phyloP scores from a whole-genome alignment of 2,329 filamentous ascomycete genomes.

The Coleophoma crateriformis region DNA sequence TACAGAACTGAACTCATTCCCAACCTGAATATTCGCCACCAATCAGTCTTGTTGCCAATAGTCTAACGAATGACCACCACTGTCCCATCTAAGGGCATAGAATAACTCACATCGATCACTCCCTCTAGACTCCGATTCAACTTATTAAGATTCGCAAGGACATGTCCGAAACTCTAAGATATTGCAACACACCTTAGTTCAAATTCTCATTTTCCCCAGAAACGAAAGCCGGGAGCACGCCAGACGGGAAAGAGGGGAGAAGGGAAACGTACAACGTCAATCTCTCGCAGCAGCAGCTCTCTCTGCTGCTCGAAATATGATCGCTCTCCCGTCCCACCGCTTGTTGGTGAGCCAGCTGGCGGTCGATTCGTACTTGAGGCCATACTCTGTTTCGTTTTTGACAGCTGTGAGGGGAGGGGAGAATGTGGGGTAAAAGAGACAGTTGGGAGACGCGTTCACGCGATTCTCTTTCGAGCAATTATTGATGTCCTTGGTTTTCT shows the following conservation, averaged over 20 bases:
- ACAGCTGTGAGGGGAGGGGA: no score
- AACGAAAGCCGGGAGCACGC: not conserved
- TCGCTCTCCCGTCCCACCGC: conserved; percentile 32
- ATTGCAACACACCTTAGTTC: not conserved
- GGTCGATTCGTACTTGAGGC: conserved; percentile 16
- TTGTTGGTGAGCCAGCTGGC: conserved; percentile 8
- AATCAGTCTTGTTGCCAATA: not conserved
- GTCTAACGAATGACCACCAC: not conserved
- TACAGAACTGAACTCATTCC: conserved; percentile 95
- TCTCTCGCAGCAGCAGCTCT: conserved; percentile 64
- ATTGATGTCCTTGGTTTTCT: no score
- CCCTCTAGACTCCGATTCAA: conserved; percentile 89
- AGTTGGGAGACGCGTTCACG: no score
- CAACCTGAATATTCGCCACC: conserved; percentile 52
- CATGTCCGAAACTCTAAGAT: conserved; percentile 70
- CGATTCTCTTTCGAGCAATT: no score
- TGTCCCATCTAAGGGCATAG: not conserved
- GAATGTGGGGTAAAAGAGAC: no score
- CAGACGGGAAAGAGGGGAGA: not conserved
- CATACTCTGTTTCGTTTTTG: conserved; percentile 8
- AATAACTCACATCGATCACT: conserved; percentile 67
- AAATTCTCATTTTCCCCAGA: not conserved
- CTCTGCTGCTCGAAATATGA: conserved; percentile 74
- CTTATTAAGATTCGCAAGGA: conserved; percentile 93
- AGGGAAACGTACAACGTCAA: conserved; percentile 53